Evolutionary conservation across 805 yeast genomes (phyloP).

Genomic region (Danielia oregonensis): DNA sequence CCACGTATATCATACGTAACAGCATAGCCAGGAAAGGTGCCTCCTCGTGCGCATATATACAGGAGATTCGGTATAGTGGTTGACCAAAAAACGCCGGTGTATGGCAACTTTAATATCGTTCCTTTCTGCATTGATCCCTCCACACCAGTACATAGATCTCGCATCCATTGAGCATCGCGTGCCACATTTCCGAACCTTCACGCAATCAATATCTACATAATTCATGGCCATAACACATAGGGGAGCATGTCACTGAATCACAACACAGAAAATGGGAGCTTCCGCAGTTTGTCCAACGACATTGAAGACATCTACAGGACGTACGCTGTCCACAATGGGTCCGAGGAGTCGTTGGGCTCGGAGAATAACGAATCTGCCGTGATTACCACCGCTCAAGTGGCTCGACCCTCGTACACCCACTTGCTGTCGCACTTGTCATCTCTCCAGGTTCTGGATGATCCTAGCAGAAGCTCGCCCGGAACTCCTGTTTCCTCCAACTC

Average conservation of each 20-base stretch:
- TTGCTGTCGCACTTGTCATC: neutral
- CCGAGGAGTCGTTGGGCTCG: constrained; percentile 8
- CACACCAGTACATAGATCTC: too few species aligned
- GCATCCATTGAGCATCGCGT: too few species aligned
- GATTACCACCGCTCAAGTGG: neutral
- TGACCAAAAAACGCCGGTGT: too few species aligned
- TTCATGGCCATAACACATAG: too few species aligned
- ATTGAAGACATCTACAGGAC: constrained; percentile 12
- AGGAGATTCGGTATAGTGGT: neutral
- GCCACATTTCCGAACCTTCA: too few species aligned
- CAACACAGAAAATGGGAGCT: constrained; percentile 5
- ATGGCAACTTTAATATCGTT: too few species aligned
- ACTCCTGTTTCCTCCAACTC: constrained; percentile 28
- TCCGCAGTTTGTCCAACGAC: constrained; percentile 13
- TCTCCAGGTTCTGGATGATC: neutral
- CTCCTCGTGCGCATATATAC: too few species aligned
- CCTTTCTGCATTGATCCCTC: too few species aligned
- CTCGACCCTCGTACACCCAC: neutral
- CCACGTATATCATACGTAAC: too few species aligned
- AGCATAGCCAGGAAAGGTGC: too few species aligned
- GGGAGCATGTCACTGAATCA: neutral
- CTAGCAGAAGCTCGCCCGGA: constrained; percentile 24
- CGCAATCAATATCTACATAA: too few species aligned
- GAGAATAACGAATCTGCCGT: constrained; percentile 7
- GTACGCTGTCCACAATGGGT: constrained; percentile 2